Base-by-base conservation (phyloP, 2,329 filamentous ascomycete genomes). In the Esteya vermicola region DNA sequence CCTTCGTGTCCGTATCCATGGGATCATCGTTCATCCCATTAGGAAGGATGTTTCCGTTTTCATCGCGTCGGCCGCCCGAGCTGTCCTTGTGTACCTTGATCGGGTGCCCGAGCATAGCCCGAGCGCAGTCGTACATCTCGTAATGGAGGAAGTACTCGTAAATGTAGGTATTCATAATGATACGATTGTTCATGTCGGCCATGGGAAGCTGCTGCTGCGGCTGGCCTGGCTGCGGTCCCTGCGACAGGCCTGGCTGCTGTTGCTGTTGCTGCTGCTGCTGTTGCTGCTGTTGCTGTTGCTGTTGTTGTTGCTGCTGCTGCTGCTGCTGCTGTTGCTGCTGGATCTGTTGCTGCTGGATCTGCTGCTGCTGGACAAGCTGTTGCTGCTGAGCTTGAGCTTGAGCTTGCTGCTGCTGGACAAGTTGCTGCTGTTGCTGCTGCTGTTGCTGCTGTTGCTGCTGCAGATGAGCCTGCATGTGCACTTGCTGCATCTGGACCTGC, bases 71-170 rank as follows among this genome's bases (percentile, higher is more conserved):
- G 42, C 70, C 72, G 45, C 72, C 73, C n/a, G 80, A 75, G 51
- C 75, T 81, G 41, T 79, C 78, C 53, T 83, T 83, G 41, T 68
- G 62, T 33, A 78, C 65, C 51, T 78, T 81, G 47, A 85, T 64
- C 43, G 70, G 75, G 53, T 81, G 70, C 48, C 81, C 74, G 41
- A 84, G 62, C 44, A 94, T 68, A 36, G 78, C 72, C 50, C 85
- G 77, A 48, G 91, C 91, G 56, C 83, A 81, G 48, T 91, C 83
- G 54, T 74, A 81, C 71, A 94, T 85, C 50, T 78, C 73, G 57
- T 85, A 82, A 53, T 83, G 85, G 49, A 95, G 67, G 48, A 96
- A 89, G 58, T 91, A 89, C 54, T 91, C 84, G 68, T 89, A 91
- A 49, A 91, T 91, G 58, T 88, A 88, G 18, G 84, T 89, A 62